Evolutionary conservation across 2,329 filamentous ascomycete genomes (phyloP).

Genomic region (Neonectria neomacrospora): DNA sequence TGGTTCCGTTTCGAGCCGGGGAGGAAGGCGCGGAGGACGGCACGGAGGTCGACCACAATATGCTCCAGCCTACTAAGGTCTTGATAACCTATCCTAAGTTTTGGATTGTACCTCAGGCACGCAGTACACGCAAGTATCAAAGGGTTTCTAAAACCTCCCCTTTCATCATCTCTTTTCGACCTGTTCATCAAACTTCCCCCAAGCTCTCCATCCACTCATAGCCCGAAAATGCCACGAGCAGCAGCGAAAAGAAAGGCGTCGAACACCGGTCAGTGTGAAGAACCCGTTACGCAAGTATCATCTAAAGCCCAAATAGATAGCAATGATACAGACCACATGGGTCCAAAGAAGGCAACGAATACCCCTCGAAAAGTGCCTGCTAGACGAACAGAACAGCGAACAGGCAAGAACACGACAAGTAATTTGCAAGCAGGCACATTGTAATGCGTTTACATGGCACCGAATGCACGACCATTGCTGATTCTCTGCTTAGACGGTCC

Average conservation of each 20-base stretch:
- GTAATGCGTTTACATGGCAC: slow-evolving; percentile 4
- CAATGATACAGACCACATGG: slow-evolving; percentile 21
- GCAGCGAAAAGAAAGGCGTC: slow-evolving; percentile 44
- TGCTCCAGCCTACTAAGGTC: slow-evolving; percentile 7
- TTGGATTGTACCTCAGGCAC: slow-evolving; percentile 8
- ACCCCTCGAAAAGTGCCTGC: slow-evolving; percentile 24
- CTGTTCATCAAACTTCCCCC: not conserved
- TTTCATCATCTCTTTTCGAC: not conserved
- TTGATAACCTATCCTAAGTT: not conserved
- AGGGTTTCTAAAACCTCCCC: not conserved
- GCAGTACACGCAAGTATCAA: not conserved
- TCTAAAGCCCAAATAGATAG: slow-evolving; percentile 29
- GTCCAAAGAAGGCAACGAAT: slow-evolving; percentile 29
- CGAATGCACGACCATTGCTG: not conserved
- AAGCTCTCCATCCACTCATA: not conserved
- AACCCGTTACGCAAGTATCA: not conserved
- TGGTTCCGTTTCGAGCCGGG: slow-evolving; percentile 19
- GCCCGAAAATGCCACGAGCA: slow-evolving; percentile 41
- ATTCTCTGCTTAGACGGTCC: not conserved
- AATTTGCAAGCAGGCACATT: not conserved
- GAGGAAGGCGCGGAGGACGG: slow-evolving; percentile 25
- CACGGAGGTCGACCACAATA: slow-evolving; percentile 5
- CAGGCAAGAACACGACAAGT: slow-evolving; percentile 4
- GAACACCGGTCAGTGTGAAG: slow-evolving; percentile 32
- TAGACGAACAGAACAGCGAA: slow-evolving; percentile 6